These are phyloP conservation scores for Sarocladium strictum DNA, from an alignment of 2,329 filamentous ascomycete genomes.

Conservation along the genomic window DNA sequence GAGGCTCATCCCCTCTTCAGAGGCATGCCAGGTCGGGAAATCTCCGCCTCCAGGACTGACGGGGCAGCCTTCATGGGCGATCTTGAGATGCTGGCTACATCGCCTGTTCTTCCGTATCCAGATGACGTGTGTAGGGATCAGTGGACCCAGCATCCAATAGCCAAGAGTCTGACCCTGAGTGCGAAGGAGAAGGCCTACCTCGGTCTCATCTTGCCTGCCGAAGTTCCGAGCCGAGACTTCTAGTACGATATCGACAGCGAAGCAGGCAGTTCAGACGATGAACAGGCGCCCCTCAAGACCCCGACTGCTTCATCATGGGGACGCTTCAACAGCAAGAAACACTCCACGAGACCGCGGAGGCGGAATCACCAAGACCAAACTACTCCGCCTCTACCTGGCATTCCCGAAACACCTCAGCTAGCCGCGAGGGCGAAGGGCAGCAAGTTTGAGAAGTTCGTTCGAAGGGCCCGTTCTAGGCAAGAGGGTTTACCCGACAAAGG, in stretches of 20 bases:
- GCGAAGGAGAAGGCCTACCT: slow-evolving; percentile 23
- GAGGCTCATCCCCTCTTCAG: slow-evolving; percentile 34
- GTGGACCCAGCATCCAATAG: slow-evolving; percentile 27
- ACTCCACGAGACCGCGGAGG: neutral
- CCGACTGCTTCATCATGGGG: neutral
- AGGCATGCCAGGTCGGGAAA: slow-evolving; percentile 32
- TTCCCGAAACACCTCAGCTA: slow-evolving; percentile 22
- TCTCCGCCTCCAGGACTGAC: slow-evolving; percentile 31
- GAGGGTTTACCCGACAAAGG: slow-evolving; percentile 9
- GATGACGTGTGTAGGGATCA: slow-evolving; percentile 15
- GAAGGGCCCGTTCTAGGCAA: slow-evolving; percentile 19
- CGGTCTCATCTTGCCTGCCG: slow-evolving; percentile 28
- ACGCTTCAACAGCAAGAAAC: neutral
- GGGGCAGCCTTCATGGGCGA: slow-evolving; percentile 26
- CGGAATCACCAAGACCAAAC: neutral
- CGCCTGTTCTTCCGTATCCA: slow-evolving; percentile 21
- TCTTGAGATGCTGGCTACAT: too few species aligned
- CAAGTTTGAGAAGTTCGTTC: slow-evolving; percentile 21
- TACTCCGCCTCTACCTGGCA: slow-evolving; percentile 23
- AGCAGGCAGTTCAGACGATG: slow-evolving; percentile 14
- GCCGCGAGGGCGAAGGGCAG: slow-evolving; percentile 18
- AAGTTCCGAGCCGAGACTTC: slow-evolving; percentile 25
- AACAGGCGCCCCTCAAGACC: neutral
- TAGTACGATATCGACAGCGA: slow-evolving; percentile 33
- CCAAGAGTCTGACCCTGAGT: slow-evolving; percentile 21